Evolutionary conservation across 176 grass and related monocot species (phyloP).

Genomic region (Metroxylon sagu): DNA sequence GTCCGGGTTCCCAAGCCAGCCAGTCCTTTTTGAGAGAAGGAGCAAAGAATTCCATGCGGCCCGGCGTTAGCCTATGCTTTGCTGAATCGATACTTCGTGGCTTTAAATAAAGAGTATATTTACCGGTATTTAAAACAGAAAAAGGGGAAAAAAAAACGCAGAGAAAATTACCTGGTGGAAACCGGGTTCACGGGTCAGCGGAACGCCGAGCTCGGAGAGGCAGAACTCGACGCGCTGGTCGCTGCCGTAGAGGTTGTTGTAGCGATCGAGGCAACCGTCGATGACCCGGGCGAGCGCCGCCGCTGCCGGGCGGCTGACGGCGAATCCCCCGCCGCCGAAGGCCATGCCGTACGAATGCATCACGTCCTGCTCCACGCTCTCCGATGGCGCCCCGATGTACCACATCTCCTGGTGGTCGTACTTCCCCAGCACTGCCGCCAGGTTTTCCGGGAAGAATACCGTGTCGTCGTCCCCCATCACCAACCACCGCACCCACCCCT

Average conservation of each 20-base stretch:
- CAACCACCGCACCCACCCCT: slow-evolving; percentile 61
- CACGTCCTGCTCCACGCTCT: slow-evolving; percentile 94
- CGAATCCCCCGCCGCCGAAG: slow-evolving; percentile 88
- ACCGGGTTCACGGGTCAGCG: slow-evolving; percentile 76
- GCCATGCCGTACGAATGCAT: slow-evolving; percentile 93
- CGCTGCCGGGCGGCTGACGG: slow-evolving; percentile 71
- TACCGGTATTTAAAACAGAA: neutral
- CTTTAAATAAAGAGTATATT: too few species aligned
- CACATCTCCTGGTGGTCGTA: slow-evolving; percentile 91
- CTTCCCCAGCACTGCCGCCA: slow-evolving; percentile 65
- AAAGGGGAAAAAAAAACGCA: neutral
- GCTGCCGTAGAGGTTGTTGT: slow-evolving; percentile 69
- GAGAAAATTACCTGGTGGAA: slow-evolving; percentile 69
- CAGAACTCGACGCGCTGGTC: slow-evolving; percentile 79
- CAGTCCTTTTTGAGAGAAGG: too few species aligned
- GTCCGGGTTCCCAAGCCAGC: too few species aligned
- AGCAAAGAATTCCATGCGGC: too few species aligned
- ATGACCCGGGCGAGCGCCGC: slow-evolving; percentile 48
- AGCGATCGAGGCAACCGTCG: slow-evolving; percentile 70
- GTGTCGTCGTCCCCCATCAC: slow-evolving; percentile 99
- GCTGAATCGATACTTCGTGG: too few species aligned
- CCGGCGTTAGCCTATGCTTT: too few species aligned
- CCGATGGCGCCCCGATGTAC: slow-evolving; percentile 83
- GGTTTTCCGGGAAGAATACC: slow-evolving; percentile 88
- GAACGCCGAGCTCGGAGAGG: slow-evolving; percentile 73